These are phyloP conservation scores for Asterophora lycoperdoides DNA, from an alignment of 768 basidiomycete genomes.

Conservation along the genomic window DNA sequence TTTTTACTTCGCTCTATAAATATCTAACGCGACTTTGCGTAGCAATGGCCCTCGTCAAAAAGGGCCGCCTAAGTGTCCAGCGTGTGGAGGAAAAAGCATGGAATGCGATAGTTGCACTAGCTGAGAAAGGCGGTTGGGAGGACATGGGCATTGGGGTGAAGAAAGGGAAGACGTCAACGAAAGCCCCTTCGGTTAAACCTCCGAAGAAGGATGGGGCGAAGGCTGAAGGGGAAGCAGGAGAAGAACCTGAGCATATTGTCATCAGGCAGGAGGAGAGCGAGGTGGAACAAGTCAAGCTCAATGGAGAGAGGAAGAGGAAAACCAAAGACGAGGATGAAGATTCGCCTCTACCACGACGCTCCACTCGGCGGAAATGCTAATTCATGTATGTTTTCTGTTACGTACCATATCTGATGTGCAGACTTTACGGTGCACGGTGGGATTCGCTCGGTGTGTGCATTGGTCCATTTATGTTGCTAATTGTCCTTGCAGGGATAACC, in stretches of 20 bases:
- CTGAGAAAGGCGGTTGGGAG: slow-evolving; percentile 79
- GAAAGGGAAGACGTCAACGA: slow-evolving; percentile 21
- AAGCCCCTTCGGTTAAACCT: slow-evolving; percentile 17
- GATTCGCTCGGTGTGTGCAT: too few species aligned
- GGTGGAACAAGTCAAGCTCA: slow-evolving; percentile 13
- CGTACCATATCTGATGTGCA: neutral
- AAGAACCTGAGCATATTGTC: slow-evolving; percentile 14
- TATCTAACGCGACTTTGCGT: neutral
- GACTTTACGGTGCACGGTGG: too few species aligned
- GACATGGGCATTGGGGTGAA: slow-evolving; percentile 38
- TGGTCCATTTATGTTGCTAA: neutral
- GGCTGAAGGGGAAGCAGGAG: slow-evolving; percentile 14
- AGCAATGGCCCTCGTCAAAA: slow-evolving; percentile 78
- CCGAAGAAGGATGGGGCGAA: slow-evolving; percentile 18
- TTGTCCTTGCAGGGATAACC: neutral
- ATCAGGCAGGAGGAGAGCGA: slow-evolving; percentile 13
- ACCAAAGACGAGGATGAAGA: slow-evolving; percentile 5
- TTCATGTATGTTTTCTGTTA: neutral
- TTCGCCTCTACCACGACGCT: slow-evolving; percentile 1
- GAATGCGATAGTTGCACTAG: slow-evolving; percentile 54
- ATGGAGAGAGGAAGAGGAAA: slow-evolving; percentile 12
- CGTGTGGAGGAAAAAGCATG: slow-evolving; percentile 65
- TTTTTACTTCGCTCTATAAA: neutral
- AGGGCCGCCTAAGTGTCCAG: slow-evolving; percentile 87
- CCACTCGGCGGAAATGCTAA: slow-evolving; percentile 7